Percentiles rank a stretch among this genome's conserved stretches.
Evolutionary conservation across 2,329 filamentous ascomycete species (phyloP).

Genomic region (Phaeomoniella chlamydospora): DNA sequence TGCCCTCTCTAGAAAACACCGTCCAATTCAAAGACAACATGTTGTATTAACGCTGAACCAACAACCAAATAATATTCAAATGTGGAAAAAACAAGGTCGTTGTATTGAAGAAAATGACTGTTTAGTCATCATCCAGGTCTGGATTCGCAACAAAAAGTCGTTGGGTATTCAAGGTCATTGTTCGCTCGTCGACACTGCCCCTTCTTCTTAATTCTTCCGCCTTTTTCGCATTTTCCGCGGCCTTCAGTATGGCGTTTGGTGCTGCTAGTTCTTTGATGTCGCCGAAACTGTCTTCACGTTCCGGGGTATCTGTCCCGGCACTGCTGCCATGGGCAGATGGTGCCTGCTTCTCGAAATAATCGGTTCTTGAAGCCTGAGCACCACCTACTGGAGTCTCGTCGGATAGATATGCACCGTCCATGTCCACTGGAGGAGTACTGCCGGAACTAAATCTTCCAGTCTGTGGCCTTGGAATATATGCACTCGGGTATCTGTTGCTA

Average conservation of each 20-base stretch:
- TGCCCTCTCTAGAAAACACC: not conserved
- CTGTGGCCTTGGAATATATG: conserved; percentile 22
- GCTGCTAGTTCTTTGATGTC: conserved; percentile 35
- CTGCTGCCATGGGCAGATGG: conserved; percentile 6
- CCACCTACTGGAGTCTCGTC: conserved; percentile 13
- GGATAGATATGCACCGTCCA: conserved; percentile 7
- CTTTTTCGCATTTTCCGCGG: conserved; percentile 23
- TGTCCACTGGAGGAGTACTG: conserved; percentile 36
- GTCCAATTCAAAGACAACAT: not conserved
- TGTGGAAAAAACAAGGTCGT: not conserved
- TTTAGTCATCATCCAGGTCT: conserved; percentile 24
- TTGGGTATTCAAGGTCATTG: conserved; percentile 30
- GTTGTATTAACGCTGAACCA: not conserved
- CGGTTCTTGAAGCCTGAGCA: conserved; percentile 13
- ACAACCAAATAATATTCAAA: not conserved
- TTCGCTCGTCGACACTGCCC: conserved; percentile 33
- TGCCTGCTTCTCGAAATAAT: conserved; percentile 6
- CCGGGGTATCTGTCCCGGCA: conserved; percentile 26
- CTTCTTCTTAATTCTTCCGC: conserved; percentile 29
- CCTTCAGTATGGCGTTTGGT: conserved; percentile 22
- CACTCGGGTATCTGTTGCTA: conserved; percentile 29
- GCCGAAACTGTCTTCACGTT: conserved; percentile 40
- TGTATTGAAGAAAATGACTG: not conserved
- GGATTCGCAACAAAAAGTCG: conserved; percentile 33
- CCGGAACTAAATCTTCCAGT: conserved; percentile 23